Evolutionary conservation across 164 flowering plant species (phyloP).

Genomic region (Stephania yunnanensis): DNA sequence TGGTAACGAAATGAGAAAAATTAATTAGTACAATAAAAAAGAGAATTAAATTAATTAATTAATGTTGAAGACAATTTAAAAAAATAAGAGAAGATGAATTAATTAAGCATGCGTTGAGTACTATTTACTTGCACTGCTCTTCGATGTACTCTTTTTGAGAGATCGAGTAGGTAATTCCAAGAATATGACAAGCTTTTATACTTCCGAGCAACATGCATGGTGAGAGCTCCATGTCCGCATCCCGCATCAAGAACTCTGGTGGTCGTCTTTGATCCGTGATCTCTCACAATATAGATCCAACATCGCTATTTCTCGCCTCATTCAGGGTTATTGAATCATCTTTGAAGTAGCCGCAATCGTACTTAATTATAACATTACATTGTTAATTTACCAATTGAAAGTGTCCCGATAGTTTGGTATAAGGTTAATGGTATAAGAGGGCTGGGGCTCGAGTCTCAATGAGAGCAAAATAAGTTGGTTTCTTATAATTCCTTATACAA

Average conservation of each 20-base stretch:
- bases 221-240: constrained; percentile 12
- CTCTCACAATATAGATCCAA: constrained; percentile 15
- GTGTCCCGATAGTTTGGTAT: no score
- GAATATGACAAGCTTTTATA: constrained; percentile 3
- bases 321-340: constrained; percentile 7
- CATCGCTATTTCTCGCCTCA: constrained; percentile 16
- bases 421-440: no score
- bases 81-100: not conserved
- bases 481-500: no score
- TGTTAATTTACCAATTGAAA: no score
- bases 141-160: constrained; percentile 15
- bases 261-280: constrained; percentile 10
- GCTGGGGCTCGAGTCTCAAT: no score
- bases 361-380: not conserved
- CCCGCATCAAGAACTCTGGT: constrained; percentile 11
- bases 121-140: constrained; percentile 6
- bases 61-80: not conserved
- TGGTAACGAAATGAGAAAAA: no score
- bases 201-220: constrained; percentile 8
- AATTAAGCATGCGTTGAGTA: no score
- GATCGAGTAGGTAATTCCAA: constrained; percentile 5
- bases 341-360: constrained; percentile 8
- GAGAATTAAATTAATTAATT: no score
- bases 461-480: no score
- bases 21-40: no score